phyloP scores from a whole-genome alignment of 495 filamentous ascomycete genomes.

The Daldinia vernicosa region DNA sequence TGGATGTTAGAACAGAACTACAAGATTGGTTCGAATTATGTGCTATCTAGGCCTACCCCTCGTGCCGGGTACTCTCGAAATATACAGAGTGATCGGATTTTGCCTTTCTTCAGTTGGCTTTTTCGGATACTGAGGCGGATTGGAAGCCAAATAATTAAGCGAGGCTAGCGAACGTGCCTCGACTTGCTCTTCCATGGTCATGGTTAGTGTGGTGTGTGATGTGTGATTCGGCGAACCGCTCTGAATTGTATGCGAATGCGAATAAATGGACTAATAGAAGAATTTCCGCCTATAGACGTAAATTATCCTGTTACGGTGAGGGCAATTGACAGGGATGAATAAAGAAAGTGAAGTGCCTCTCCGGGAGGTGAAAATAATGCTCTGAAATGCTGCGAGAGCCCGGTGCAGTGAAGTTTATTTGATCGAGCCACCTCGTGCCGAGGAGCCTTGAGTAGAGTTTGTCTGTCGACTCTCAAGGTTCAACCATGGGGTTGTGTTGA shows the following conservation, averaged over 20 bases:
- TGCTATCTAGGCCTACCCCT: conserved; percentile 64
- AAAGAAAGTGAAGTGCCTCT: conserved; percentile 8
- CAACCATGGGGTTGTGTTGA: conserved; percentile 14
- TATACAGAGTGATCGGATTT: conserved; percentile 82
- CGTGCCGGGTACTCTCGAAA: conserved; percentile 90
- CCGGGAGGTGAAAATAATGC: conserved; percentile 7
- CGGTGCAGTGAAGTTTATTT: conserved; percentile 10
- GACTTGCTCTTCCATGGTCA: conserved; percentile 59
- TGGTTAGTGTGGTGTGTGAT: no score
- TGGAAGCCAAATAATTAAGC: conserved; percentile 81
- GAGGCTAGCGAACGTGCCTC: conserved; percentile 85
- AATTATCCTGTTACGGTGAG: conserved; percentile 5
- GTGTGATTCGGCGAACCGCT: not conserved
- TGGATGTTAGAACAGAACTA: conserved; percentile 28
- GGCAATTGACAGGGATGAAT: conserved; percentile 26
- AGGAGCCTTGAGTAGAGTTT: not conserved
- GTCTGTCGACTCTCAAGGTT: conserved; percentile 26
- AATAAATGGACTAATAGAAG: conserved; percentile 6
- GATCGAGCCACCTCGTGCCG: conserved; percentile 28
- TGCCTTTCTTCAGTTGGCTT: conserved; percentile 71
- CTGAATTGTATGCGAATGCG: conserved; percentile 2
- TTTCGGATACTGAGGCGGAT: conserved; percentile 83
- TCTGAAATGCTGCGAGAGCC: not conserved
- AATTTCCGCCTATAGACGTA: not conserved
- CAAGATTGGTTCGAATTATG: conserved; percentile 25